These are phyloP conservation scores for Protomyces lactucae-debilis DNA, from an alignment of 1,139 yeast species.

Conservation along the genomic window DNA sequence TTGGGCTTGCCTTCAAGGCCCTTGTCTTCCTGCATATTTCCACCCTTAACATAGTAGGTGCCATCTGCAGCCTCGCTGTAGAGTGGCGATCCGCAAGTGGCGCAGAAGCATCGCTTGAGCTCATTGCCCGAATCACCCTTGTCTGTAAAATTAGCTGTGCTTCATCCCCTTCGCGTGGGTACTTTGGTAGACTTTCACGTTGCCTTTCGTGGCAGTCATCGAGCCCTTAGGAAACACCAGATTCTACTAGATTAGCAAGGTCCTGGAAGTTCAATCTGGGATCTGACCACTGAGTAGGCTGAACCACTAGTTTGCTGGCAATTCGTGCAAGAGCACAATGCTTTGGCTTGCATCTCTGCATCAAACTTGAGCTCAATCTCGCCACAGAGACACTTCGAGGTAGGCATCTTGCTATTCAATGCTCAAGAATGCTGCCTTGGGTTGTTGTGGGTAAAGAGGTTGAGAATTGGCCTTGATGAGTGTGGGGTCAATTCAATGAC, in stretches of 20 bases:
- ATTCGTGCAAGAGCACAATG: background rate
- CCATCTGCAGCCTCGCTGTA: background rate
- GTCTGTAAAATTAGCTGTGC: background rate
- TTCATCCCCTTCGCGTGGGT: too few relatives aligned
- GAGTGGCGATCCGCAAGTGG: background rate
- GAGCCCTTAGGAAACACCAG: background rate
- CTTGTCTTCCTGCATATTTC: background rate
- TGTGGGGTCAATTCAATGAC: too few relatives aligned
- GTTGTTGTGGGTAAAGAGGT: too few relatives aligned
- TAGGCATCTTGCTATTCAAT: background rate
- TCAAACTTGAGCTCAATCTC: background rate
- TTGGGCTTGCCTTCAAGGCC: background rate
- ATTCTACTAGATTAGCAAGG: background rate
- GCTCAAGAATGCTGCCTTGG: too few relatives aligned
- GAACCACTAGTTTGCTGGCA: conserved; percentile 5
- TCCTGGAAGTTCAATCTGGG: background rate
- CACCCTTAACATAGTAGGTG: conserved; percentile 6
- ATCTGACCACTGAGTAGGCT: background rate
- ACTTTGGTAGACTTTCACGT: background rate
- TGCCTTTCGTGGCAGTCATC: background rate
- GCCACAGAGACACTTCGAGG: background rate
- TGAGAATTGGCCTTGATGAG: too few relatives aligned
- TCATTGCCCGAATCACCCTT: background rate
- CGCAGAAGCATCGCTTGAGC: conserved; percentile 3
- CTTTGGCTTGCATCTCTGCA: background rate